Percentiles rank a stretch among this genome's conserved stretches.
Evolutionary conservation across 768 basidiomycete species (phyloP).

Genomic region (Pholiota microspora): DNA sequence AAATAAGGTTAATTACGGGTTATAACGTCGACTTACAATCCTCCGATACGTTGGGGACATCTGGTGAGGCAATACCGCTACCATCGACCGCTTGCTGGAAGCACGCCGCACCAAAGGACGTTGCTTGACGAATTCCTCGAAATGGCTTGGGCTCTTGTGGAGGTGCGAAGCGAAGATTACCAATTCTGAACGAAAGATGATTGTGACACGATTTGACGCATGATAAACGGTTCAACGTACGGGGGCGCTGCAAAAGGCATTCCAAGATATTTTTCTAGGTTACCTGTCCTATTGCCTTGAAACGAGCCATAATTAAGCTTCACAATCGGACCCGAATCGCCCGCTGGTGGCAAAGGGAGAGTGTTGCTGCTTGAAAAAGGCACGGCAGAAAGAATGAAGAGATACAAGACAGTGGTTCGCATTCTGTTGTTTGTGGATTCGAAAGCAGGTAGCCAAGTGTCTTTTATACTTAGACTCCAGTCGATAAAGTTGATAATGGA

Average conservation of each 20-base stretch:
- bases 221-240: constrained; percentile 28
- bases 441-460: no score
- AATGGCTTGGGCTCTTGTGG: constrained; percentile 37
- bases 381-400: no score
- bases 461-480: no score
- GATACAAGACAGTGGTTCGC: no score
- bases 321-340: constrained; percentile 30
- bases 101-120: constrained; percentile 41
- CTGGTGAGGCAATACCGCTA: constrained; percentile 26
- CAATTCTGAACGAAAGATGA: constrained; percentile 12
- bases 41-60: constrained; percentile 33
- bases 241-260: constrained; percentile 57
- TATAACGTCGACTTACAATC: constrained; percentile 53
- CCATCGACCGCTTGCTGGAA: constrained; percentile 40
- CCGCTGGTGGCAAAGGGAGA: background rate
- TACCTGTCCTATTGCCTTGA: constrained; percentile 34
- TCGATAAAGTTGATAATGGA: no score
- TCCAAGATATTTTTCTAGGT: constrained; percentile 41
- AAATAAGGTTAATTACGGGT: no score
- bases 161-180: constrained; percentile 21
- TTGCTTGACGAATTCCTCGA: constrained; percentile 35
- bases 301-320: constrained; percentile 43
- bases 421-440: no score
- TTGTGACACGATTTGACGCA: background rate
- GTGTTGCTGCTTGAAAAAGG: background rate